Evolutionary conservation across 768 basidiomycete species (phyloP), one percentile per base, ranked within the genome.

Genomic region (Boletus huronensis): DNA sequence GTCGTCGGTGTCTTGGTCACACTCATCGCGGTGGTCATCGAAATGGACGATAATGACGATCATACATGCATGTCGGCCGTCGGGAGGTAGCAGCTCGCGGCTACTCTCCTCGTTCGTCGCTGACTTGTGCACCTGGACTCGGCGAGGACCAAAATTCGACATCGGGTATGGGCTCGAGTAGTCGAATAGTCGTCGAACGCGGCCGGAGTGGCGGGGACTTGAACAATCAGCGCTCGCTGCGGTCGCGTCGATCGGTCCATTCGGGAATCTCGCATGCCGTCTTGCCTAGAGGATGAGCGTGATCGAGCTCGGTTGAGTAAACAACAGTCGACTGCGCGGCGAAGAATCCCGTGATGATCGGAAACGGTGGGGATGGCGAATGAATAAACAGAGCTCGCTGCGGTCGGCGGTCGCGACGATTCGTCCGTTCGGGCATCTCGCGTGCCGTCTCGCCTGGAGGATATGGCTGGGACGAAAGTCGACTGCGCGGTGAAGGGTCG

Each of bases 261-360:
- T 35, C 26, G 26, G 26, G 49, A 49, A 52, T 25, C 50, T 52
- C 53, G 54, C 52, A 52, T 54, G 54, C 42, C 35, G 6, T 52
- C 21, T 53, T 28, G 29, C 50, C 29, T 25, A 0, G 13, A 26
- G 9, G 14, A 40, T 17, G 50, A 28, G 26, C 23, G 6, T 52
- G 21, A n/a, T 53, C 48, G 38, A 25, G 17, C 31, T 52, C 47
- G 19, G 4, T 2, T 17, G 41, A 31, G 25, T 14, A 35, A 32
- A 23, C 2, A 25, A 25, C 23, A 14, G 11, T 40, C 35, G 23
- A n/a, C 23, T 1, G 17, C 10, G 17, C 7, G n/a, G 13, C 2
- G 6, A 38, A 7, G 6, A 5, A 23, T 4, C 32, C 23, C 3
- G 14, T 9, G 14, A 9, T 9, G 6, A 0, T 23, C 39, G 14